Evolutionary conservation across 306 rosid genomes (phyloP).

Genomic region (Malus fusca): DNA sequence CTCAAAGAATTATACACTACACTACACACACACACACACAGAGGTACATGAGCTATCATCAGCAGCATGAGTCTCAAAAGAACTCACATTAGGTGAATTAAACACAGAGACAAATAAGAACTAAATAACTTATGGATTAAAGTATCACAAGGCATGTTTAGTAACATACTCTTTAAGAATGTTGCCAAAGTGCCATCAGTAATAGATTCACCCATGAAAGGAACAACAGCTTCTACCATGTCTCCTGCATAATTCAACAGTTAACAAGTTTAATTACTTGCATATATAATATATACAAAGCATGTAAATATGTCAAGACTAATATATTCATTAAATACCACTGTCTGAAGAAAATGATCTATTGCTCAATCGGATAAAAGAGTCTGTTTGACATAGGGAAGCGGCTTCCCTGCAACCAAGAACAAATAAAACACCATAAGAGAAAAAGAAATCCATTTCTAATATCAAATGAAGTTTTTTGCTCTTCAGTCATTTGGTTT

Average conservation of each 20-base stretch:
- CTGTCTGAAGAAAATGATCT: slow-evolving; percentile 45
- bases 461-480: neutral
- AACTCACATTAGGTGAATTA: neutral
- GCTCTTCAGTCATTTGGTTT: neutral
- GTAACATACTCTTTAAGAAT: slow-evolving; percentile 47
- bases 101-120: neutral
- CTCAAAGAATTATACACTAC: slow-evolving; percentile 7
- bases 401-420: slow-evolving; percentile 19
- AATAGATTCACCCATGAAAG: slow-evolving; percentile 65
- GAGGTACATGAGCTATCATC: neutral
- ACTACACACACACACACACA: neutral
- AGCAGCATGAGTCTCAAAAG: slow-evolving; percentile 1
- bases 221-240: slow-evolving; percentile 54
- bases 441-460: neutral
- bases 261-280: neutral
- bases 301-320: neutral
- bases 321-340: slow-evolving; percentile 24
- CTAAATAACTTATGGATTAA: neutral
- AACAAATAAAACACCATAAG: neutral
- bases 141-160: neutral
- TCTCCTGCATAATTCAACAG: slow-evolving; percentile 31
- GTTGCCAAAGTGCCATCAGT: slow-evolving; percentile 53
- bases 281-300: neutral
- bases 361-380: slow-evolving; percentile 10
- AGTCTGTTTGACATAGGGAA: slow-evolving; percentile 16